These are phyloP conservation scores for Dichotomocladium elegans DNA, from an alignment of 371 early-diverging fungal genomes.

Conservation along the genomic window DNA sequence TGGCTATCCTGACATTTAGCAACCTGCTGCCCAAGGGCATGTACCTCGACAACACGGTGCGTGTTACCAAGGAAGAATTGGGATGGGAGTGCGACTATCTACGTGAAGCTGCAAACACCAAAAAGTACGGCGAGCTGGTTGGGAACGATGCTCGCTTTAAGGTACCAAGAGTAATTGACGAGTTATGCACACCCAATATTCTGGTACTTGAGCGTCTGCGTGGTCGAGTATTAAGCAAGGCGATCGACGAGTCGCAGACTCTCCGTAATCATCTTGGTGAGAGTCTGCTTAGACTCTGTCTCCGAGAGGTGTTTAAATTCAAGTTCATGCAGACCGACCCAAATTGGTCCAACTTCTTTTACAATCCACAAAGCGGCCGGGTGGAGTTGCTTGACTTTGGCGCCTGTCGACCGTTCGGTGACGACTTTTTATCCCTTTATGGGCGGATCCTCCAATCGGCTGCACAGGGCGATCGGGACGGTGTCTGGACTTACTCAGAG, in stretches of 20 bases:
- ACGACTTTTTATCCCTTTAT: conserved; percentile 75
- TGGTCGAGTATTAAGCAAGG: conserved; percentile 72
- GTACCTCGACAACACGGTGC: conserved; percentile 94
- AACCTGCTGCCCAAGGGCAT: conserved; percentile 89
- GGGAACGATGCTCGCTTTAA: conserved; percentile 59
- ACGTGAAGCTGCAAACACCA: conserved; percentile 81
- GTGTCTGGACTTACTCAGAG: conserved; percentile 69
- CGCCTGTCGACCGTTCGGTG: conserved; percentile 80
- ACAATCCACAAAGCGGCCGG: conserved; percentile 60
- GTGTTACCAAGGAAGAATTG: conserved; percentile 87
- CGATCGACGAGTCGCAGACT: conserved; percentile 59
- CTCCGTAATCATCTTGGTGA: conserved; percentile 60
- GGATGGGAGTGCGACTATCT: conserved; percentile 92
- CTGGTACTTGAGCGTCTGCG: conserved; percentile 78
- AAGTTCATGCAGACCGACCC: conserved; percentile 98
- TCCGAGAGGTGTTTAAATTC: conserved; percentile 89
- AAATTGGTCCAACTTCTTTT: conserved; percentile 97
- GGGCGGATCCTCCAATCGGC: conserved; percentile 75
- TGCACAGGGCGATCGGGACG: conserved; percentile 69
- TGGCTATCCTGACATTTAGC: conserved; percentile 74
- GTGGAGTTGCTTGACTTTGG: conserved; percentile 94
- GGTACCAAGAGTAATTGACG: conserved; percentile 73
- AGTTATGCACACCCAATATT: conserved; percentile 70
- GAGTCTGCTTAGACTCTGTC: conserved; percentile 73
- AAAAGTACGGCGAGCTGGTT: conserved; percentile 62